Conservation (phyloP, 2,329 filamentous ascomycete genomes). For the Xylaria sp. region DNA sequence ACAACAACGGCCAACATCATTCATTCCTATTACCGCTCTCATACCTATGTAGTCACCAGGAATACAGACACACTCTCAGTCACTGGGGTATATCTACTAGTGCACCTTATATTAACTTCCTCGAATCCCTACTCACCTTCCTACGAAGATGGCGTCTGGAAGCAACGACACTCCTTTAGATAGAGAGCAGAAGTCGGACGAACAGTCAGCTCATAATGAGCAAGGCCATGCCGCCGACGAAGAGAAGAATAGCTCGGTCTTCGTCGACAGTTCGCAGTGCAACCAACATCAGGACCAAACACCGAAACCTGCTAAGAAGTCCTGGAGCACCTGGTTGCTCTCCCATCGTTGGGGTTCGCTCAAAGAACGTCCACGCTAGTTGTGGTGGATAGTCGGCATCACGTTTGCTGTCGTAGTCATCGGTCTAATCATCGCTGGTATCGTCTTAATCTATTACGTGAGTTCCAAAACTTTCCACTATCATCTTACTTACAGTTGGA, state of each 20-base stretch:
- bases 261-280: conserved; percentile 11
- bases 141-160: conserved; percentile 14
- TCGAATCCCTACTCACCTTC: not conserved
- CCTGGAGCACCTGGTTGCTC: conserved; percentile 15
- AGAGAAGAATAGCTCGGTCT: conserved; percentile 7
- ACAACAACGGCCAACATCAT: not conserved
- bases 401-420: conserved; percentile 6
- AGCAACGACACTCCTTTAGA: not conserved
- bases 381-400: conserved; percentile 22
- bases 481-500: not conserved
- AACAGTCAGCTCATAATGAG: not conserved
- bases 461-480: not conserved
- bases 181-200: not conserved
- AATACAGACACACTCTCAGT: not conserved
- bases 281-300: conserved; percentile 9
- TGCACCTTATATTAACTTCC: not conserved
- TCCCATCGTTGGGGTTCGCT: conserved; percentile 23
- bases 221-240: not conserved
- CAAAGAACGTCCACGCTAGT: conserved; percentile 26
- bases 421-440: not conserved
- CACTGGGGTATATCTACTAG: not conserved
- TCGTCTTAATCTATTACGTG: conserved; percentile 26
- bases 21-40: not conserved
- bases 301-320: conserved; percentile 17
- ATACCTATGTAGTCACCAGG: not conserved